Conservation (phyloP, 208 protist genomes). For the Novymonas esmeraldas region DNA sequence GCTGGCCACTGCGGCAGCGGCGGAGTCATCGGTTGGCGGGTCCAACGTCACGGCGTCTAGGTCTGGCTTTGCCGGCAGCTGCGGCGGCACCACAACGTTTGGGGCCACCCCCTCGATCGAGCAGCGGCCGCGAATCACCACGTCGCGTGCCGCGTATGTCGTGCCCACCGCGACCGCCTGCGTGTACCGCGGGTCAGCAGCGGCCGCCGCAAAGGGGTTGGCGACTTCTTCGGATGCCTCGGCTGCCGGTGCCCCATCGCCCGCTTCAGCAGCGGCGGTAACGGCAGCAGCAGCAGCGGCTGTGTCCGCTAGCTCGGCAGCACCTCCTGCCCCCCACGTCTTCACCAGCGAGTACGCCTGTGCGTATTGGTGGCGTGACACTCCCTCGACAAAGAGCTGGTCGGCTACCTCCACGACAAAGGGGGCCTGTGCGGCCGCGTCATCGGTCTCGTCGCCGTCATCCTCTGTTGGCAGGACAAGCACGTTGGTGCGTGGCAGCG, state of each 20-base stretch:
- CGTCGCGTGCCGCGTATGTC: constrained; percentile 45
- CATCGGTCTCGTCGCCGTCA: constrained; percentile 1
- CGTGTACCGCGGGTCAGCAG: constrained; percentile 20
- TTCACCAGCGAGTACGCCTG: constrained; percentile 17
- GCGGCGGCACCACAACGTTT: constrained; percentile 72
- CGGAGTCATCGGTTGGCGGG: background rate
- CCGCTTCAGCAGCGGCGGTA: too few species aligned
- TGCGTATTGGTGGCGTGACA: constrained; percentile 32
- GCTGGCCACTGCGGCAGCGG: background rate
- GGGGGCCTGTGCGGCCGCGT: constrained; percentile 15
- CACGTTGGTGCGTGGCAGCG: constrained; percentile 66
- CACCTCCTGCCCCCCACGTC: constrained; percentile 5
- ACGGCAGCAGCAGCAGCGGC: background rate
- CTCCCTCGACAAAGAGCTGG: constrained; percentile 59
- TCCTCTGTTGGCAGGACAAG: constrained; percentile 46
- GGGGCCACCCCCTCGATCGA: constrained; percentile 64
- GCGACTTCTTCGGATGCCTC: background rate
- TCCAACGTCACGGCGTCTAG: constrained; percentile 25
- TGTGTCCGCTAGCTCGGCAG: too few species aligned
- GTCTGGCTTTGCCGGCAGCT: constrained; percentile 43
- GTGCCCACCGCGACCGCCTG: constrained; percentile 39
- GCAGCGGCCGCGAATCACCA: constrained; percentile 43
- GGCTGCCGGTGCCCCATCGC: background rate
- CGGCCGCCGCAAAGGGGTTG: constrained; percentile 31
- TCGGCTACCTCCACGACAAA: constrained; percentile 41